These are phyloP conservation scores for Cinchona pubescens DNA, from an alignment of 257 asterid species.

Conservation along the genomic window DNA sequence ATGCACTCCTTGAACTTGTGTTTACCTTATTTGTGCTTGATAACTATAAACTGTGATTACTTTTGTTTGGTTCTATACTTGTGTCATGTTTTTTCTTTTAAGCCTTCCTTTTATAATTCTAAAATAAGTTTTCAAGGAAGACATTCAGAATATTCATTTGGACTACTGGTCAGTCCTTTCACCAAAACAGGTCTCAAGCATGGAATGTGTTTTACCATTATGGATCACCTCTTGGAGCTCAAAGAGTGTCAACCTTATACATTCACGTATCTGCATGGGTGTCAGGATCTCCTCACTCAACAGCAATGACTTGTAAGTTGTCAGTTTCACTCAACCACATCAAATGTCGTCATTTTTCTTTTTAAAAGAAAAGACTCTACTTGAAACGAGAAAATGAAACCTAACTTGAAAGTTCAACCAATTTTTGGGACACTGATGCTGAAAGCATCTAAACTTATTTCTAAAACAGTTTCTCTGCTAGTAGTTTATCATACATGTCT, in stretches of 20 bases:
- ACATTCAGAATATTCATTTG: background rate
- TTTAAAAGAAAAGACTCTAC: background rate
- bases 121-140: background rate
- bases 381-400: background rate
- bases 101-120: no score
- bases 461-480: background rate
- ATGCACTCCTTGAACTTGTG: background rate
- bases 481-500: background rate
- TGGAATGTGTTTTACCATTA: slow-evolving; percentile 82
- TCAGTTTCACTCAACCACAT: background rate
- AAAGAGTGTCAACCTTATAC: slow-evolving; percentile 36
- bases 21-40: background rate
- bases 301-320: slow-evolving; percentile 67
- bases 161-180: slow-evolving; percentile 56
- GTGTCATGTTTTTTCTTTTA: background rate
- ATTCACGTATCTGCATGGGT: slow-evolving; percentile 57
- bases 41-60: background rate
- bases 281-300: slow-evolving; percentile 66
- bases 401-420: background rate
- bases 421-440: background rate
- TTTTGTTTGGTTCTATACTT: background rate
- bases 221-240: slow-evolving; percentile 64
- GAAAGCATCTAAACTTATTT: background rate
- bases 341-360: slow-evolving; percentile 3
- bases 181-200: slow-evolving; percentile 67